Conservation (phyloP, 1,284 basidiomycete species). For the Moniliella sp. region DNA sequence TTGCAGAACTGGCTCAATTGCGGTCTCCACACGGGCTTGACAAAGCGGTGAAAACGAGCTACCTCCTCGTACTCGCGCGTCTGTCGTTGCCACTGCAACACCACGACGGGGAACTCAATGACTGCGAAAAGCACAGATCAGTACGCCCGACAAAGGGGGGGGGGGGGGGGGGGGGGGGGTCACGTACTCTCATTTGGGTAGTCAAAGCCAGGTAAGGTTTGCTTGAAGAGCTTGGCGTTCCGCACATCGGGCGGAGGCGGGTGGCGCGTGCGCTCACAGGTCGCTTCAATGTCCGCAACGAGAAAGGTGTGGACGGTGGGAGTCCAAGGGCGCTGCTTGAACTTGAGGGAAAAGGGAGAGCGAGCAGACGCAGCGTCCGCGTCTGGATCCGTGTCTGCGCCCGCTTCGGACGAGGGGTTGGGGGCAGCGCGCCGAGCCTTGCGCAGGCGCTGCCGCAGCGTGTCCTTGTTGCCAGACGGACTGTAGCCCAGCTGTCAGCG, state of each 20-base stretch:
- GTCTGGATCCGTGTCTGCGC: too few species aligned
- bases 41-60: slow-evolving; percentile 66
- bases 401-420: too few species aligned
- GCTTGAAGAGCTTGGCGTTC: not conserved
- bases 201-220: not conserved
- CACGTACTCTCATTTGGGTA: not conserved
- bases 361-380: too few species aligned
- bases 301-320: not conserved
- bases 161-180: not conserved
- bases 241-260: too few species aligned
- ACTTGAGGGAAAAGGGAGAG: too few species aligned
- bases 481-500: not conserved
- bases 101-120: not conserved
- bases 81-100: not conserved
- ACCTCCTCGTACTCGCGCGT: not conserved
- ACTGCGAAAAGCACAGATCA: not conserved
- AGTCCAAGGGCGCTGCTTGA: not conserved
- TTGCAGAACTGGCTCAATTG: slow-evolving; percentile 61
- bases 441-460: not conserved
- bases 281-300: not conserved
- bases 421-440: too few species aligned
- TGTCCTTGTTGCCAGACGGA: not conserved
- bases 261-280: not conserved
- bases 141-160: not conserved
- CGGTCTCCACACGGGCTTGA: slow-evolving; percentile 66